Percentiles rank a stretch among this genome's conserved stretches.
Conservation (phyloP, 2,329 filamentous ascomycete genomes). For the Trichoderma brevicompactum region DNA sequence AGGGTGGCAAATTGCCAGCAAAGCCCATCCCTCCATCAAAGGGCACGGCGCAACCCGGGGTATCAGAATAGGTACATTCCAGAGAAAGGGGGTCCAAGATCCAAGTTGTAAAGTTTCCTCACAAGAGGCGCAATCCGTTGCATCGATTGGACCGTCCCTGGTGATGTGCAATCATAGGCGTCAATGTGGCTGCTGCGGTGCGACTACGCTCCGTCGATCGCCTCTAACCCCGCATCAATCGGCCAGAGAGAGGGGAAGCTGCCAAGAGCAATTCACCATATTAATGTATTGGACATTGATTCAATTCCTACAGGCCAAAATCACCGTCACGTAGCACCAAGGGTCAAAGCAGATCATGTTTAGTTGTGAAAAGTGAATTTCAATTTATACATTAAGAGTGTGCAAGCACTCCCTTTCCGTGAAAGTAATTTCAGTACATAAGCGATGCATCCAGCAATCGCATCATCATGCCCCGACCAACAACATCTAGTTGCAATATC, state of each 20-base stretch:
- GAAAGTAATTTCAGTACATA: constrained; percentile 27
- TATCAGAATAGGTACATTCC: neutral
- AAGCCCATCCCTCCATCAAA: neutral
- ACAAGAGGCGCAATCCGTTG: neutral
- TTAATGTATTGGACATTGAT: neutral
- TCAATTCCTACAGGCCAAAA: neutral
- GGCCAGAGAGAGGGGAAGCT: constrained; percentile 8
- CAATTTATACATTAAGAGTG: constrained; percentile 27
- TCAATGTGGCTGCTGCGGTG: constrained; percentile 20
- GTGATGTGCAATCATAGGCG: constrained; percentile 3
- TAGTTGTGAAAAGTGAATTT: neutral
- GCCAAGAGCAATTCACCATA: neutral
- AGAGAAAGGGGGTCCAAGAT: neutral
- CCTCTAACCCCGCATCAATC: constrained; percentile 9
- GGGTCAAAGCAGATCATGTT: neutral
- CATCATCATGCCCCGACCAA: constrained; percentile 36
- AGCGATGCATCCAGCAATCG: constrained; percentile 30
- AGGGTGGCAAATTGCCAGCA: neutral
- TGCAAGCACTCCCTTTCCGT: constrained; percentile 11
- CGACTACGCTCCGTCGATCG: constrained; percentile 1
- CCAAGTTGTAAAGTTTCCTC: neutral
- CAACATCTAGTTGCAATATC: constrained; percentile 51
- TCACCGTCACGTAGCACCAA: neutral
- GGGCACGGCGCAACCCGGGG: neutral
- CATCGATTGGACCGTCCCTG: constrained; percentile 17